phyloP scores from a whole-genome alignment of 371 early-diverging fungal species.

The Apophysomyces ossiformis region DNA sequence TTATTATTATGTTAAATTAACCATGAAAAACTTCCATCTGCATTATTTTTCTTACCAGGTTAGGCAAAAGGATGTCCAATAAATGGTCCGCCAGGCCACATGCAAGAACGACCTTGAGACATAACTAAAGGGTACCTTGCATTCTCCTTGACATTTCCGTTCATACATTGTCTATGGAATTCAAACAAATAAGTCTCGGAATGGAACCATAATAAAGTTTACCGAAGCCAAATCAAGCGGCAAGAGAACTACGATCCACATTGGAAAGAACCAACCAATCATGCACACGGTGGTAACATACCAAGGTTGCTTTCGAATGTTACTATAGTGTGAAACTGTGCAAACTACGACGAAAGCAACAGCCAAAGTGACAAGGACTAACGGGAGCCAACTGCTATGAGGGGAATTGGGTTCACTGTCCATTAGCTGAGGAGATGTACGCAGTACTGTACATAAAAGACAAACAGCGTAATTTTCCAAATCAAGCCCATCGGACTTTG shows the following conservation, averaged over 20 bases:
- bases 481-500: too few relatives aligned
- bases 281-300: conserved; percentile 68
- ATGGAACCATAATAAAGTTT: conserved; percentile 27
- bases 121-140: conserved; percentile 80
- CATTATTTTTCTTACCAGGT: conserved; percentile 69
- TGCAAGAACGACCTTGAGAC: conserved; percentile 69
- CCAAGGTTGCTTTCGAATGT: conserved; percentile 68
- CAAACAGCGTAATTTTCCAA: too few relatives aligned
- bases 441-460: too few relatives aligned
- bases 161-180: conserved; percentile 68
- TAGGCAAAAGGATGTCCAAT: conserved; percentile 91
- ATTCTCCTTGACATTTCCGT: conserved; percentile 59
- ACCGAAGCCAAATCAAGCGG: conserved; percentile 93
- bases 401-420: background rate
- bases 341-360: conserved; percentile 60
- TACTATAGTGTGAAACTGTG: conserved; percentile 77
- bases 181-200: background rate
- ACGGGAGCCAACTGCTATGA: conserved; percentile 43
- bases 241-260: conserved; percentile 86
- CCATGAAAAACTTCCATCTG: background rate
- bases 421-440: background rate
- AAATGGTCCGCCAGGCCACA: conserved; percentile 84
- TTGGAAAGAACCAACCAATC: conserved; percentile 87
- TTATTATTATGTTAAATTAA: too few relatives aligned
- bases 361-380: conserved; percentile 54